Base-by-base conservation (phyloP, 2,329 filamentous ascomycete genomes). In the Pseudopyrenochaeta lycopersici region DNA sequence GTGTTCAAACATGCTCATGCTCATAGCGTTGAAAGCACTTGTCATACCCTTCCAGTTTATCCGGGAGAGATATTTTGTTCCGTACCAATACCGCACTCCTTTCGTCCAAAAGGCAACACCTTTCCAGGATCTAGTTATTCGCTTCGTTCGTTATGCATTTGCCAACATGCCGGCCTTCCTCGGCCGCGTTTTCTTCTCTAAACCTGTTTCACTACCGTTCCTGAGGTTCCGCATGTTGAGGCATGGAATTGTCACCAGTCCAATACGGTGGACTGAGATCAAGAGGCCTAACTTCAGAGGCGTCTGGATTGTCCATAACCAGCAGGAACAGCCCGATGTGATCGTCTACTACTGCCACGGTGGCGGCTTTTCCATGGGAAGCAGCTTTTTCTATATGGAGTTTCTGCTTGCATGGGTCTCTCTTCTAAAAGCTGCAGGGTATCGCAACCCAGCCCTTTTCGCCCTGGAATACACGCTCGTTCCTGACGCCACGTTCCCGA, bases 331-430 rank as follows among this genome's bases (percentile, higher is more conserved):
- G 48, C 88, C 90, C 0, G 91, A 95, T 70, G 79, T 95, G 49
- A 87, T 92, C n/a, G 76, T 96, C 1, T 94, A 92, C 71, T 95
- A 95, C 71, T 85, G 85, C 35, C 91, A 96, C 71, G 91, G 90
- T 14, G 92, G 92, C 18, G 92, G 92, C 0, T 95, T 96, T 72
- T 85, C 86, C 6, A 90, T 96, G 88, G 92, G 91, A 2, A 92
- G 90, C 11, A 81, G 84, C 15, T 90, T 90, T 77, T 96, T 96
- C 74, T 96, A 96, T 72, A 84, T 76, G 66, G 92, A 96, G 67
- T 95, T 94, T 62, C 81, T 96, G 2, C 78, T 94, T 48, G 84
- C 86, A 7, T 92, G 89, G 88, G 78, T 90, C 11, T 80, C 82
- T 38, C 77, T 92, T 15, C 80, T 96, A 33, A 81, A 85, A 49